Evolutionary conservation across 2,329 filamentous ascomycete species (phyloP).

Genomic region (Xylaria polymorpha): DNA sequence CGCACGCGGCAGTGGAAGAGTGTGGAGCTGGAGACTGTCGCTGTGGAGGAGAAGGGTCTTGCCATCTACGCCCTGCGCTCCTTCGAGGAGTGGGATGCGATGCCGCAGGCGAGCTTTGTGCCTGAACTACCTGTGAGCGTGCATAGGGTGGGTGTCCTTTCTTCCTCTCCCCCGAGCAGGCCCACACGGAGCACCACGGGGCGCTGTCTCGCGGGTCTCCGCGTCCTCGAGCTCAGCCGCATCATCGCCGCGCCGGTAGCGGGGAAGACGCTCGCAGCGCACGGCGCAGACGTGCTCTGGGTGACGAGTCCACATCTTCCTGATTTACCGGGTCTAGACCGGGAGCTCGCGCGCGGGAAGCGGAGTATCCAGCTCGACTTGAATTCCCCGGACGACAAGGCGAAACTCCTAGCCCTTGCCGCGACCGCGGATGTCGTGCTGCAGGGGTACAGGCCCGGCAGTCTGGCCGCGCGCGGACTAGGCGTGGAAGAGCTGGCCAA

Average conservation of each 20-base stretch:
- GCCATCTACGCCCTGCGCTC: slow-evolving; percentile 63
- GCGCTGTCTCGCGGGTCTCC: slow-evolving; percentile 51
- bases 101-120: slow-evolving; percentile 59
- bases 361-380: slow-evolving; percentile 46
- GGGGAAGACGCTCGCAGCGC: slow-evolving; percentile 53
- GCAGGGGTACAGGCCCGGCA: slow-evolving; percentile 60
- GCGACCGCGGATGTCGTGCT: slow-evolving; percentile 56
- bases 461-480: slow-evolving; percentile 56
- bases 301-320: slow-evolving; percentile 52
- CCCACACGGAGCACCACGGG: slow-evolving; percentile 33
- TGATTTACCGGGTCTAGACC: slow-evolving; percentile 51
- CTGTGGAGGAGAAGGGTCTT: slow-evolving; percentile 52
- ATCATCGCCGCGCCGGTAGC: slow-evolving; percentile 55
- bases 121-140: slow-evolving; percentile 60
- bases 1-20: slow-evolving; percentile 56
- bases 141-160: slow-evolving; percentile 48
- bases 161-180: background rate
- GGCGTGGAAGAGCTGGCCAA: background rate
- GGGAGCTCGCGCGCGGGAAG: slow-evolving; percentile 54
- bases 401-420: slow-evolving; percentile 48
- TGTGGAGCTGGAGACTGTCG: slow-evolving; percentile 61
- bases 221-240: slow-evolving; percentile 51
- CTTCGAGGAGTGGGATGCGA: slow-evolving; percentile 62
- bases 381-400: slow-evolving; percentile 40
- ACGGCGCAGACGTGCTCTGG: slow-evolving; percentile 56